Percentiles rank a stretch among this genome's conserved stretches.
These are phyloP conservation scores for Helicocarpus griseus DNA, from an alignment of 2,329 filamentous ascomycete genomes.

Conservation along the genomic window DNA sequence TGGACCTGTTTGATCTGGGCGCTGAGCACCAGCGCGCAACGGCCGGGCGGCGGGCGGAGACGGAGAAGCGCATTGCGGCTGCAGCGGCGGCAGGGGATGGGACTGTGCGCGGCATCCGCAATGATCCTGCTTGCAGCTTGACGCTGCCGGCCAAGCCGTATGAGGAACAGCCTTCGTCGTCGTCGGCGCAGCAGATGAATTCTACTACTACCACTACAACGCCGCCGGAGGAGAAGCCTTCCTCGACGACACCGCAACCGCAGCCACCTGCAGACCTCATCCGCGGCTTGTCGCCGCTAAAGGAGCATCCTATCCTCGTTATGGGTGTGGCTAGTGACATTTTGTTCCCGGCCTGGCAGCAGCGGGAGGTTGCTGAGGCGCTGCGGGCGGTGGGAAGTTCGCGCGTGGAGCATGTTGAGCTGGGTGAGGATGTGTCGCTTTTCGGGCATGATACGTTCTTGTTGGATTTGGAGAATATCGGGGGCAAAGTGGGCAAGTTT, in stretches of 20 bases:
- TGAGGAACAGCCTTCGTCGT: conserved; percentile 60
- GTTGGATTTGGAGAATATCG: conserved; percentile 83
- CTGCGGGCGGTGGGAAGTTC: conserved; percentile 68
- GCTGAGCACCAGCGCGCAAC: conserved; percentile 57
- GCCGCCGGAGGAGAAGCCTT: background rate
- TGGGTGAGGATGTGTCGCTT: conserved; percentile 86
- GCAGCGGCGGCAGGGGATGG: conserved; percentile 21
- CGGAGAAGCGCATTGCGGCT: conserved; percentile 48
- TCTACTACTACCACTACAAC: too few relatives aligned
- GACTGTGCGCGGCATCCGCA: too few relatives aligned
- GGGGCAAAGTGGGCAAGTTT: conserved; percentile 72
- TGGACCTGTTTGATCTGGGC: conserved; percentile 95
- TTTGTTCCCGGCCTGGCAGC: conserved; percentile 95
- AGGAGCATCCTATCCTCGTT: conserved; percentile 72
- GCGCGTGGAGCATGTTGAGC: conserved; percentile 75
- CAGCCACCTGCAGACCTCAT: conserved; percentile 66
- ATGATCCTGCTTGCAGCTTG: conserved; percentile 58
- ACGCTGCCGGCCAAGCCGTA: conserved; percentile 78
- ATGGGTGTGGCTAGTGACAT: conserved; percentile 95
- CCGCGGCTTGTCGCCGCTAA: conserved; percentile 59
- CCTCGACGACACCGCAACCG: conserved; percentile 12
- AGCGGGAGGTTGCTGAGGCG: conserved; percentile 83
- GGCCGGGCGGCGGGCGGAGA: conserved; percentile 50
- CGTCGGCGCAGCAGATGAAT: background rate
- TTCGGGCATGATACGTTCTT: conserved; percentile 97